Percentiles rank a stretch among this genome's conserved stretches.
Conservation (phyloP, 345 rosid genomes). For the Arabis hirsuta region DNA sequence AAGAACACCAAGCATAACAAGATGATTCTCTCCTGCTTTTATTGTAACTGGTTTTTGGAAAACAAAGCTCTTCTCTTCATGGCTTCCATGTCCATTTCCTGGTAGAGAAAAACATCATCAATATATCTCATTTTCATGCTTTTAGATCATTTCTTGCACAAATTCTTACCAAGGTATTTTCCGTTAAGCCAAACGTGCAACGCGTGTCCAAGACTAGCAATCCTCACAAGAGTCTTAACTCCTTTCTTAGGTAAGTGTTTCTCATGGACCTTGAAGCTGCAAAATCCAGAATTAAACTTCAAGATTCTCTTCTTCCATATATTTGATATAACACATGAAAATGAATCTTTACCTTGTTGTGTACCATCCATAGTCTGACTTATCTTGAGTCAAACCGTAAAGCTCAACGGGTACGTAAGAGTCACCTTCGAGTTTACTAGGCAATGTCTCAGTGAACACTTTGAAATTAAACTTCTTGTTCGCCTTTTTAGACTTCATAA, state of each 20-base stretch:
- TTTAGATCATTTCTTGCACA: neutral
- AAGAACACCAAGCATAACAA: constrained; percentile 55
- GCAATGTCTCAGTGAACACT: constrained; percentile 55
- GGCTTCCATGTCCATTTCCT: constrained; percentile 88
- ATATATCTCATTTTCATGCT: neutral
- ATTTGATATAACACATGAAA: neutral
- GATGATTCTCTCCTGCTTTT: constrained; percentile 56
- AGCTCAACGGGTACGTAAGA: constrained; percentile 58
- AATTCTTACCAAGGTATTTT: constrained; percentile 61
- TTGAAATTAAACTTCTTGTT: constrained; percentile 62
- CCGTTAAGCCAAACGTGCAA: constrained; percentile 74
- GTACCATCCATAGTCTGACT: constrained; percentile 82
- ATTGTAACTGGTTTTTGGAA: constrained; percentile 56
- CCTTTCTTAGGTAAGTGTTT: constrained; percentile 55
- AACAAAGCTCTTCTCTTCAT: constrained; percentile 80
- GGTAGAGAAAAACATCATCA: neutral
- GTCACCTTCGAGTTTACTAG: constrained; percentile 38
- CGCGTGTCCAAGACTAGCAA: constrained; percentile 93
- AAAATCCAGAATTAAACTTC: constrained; percentile 14
- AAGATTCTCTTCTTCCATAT: constrained; percentile 11
- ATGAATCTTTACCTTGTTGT: constrained; percentile 56
- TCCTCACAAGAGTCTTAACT: constrained; percentile 51
- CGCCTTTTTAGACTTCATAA: constrained; percentile 51
- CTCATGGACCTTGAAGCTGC: constrained; percentile 56
- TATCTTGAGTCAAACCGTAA: constrained; percentile 62